Evolutionary conservation across 768 basidiomycete species (phyloP).

Genomic region (Amanita rubescens): DNA sequence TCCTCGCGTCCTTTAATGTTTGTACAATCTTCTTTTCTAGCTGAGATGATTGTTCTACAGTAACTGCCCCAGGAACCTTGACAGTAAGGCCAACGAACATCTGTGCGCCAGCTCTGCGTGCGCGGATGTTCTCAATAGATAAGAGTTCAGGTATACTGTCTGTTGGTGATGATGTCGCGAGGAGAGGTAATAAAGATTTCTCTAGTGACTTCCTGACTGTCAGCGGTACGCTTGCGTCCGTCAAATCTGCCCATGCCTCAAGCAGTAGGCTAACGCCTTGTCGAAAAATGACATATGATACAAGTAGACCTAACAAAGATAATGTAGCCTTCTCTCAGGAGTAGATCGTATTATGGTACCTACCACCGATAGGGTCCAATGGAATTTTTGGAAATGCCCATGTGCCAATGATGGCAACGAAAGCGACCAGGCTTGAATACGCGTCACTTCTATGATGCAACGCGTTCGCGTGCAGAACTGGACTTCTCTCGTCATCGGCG

Average conservation of each 20-base stretch:
- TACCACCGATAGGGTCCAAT: constrained; percentile 91
- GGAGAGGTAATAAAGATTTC: constrained; percentile 48
- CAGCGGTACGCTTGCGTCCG: constrained; percentile 71
- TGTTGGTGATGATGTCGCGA: constrained; percentile 11
- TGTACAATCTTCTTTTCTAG: constrained; percentile 57
- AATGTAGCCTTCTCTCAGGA: neutral
- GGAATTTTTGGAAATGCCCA: constrained; percentile 81
- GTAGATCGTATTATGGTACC: too few relatives aligned
- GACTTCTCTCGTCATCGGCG: constrained; percentile 84
- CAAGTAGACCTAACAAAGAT: constrained; percentile 54
- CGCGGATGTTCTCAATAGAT: constrained; percentile 50
- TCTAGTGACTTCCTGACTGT: constrained; percentile 46
- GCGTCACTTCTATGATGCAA: constrained; percentile 97
- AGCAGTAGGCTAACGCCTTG: constrained; percentile 65
- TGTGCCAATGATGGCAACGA: constrained; percentile 87
- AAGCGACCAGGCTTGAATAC: constrained; percentile 85
- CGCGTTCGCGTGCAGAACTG: constrained; percentile 93
- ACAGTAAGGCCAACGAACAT: constrained; percentile 81
- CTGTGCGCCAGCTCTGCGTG: constrained; percentile 71
- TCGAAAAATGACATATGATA: constrained; percentile 82
- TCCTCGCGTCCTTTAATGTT: constrained; percentile 47
- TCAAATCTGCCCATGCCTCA: constrained; percentile 73
- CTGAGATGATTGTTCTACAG: constrained; percentile 46
- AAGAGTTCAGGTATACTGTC: constrained; percentile 28
- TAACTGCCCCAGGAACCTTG: constrained; percentile 52